phyloP scores from a whole-genome alignment of 2,329 filamentous ascomycete species.

The Aspergillus ochraceus region DNA sequence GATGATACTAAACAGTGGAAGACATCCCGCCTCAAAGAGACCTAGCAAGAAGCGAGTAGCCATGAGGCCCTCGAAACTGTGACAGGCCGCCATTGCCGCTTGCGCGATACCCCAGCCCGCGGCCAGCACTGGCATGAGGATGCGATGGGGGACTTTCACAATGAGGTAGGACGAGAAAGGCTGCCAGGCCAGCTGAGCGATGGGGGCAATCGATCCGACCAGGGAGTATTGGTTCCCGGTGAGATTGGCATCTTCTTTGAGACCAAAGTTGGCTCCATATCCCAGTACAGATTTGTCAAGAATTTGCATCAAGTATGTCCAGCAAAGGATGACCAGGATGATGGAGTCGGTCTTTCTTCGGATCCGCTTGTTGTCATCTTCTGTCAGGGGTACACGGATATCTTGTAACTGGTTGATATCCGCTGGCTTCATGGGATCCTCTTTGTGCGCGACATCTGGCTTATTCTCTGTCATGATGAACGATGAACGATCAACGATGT shows the following conservation, averaged over 20 bases:
- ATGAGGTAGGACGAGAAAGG: constrained; percentile 62
- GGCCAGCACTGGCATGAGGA: constrained; percentile 55
- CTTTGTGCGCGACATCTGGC: constrained; percentile 18
- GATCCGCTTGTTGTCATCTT: constrained; percentile 53
- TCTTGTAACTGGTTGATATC: constrained; percentile 16
- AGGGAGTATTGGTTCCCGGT: constrained; percentile 58
- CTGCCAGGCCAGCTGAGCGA: constrained; percentile 62
- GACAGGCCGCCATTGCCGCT: constrained; percentile 48
- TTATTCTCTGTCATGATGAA: constrained; percentile 5
- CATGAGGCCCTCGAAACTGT: constrained; percentile 48
- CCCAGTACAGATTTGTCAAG: constrained; percentile 61
- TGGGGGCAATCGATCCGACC: constrained; percentile 57
- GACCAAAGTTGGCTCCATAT: constrained; percentile 58
- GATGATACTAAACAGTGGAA: constrained; percentile 47
- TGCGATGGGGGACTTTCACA: constrained; percentile 60
- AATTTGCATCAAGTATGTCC: constrained; percentile 51
- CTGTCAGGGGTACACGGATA: constrained; percentile 29
- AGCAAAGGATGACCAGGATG: constrained; percentile 52
- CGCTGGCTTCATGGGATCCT: constrained; percentile 14
- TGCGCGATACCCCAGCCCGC: constrained; percentile 53
- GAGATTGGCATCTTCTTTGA: constrained; percentile 52
- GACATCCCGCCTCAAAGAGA: constrained; percentile 54
- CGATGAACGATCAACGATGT: too few species aligned
- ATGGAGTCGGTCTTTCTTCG: constrained; percentile 61
- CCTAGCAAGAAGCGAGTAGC: constrained; percentile 55